A percentile compares a stretch with the other conserved stretches of the same genome.
These are phyloP conservation scores for Populus simonii DNA, from an alignment of 345 rosid genomes.

Conservation along the genomic window DNA sequence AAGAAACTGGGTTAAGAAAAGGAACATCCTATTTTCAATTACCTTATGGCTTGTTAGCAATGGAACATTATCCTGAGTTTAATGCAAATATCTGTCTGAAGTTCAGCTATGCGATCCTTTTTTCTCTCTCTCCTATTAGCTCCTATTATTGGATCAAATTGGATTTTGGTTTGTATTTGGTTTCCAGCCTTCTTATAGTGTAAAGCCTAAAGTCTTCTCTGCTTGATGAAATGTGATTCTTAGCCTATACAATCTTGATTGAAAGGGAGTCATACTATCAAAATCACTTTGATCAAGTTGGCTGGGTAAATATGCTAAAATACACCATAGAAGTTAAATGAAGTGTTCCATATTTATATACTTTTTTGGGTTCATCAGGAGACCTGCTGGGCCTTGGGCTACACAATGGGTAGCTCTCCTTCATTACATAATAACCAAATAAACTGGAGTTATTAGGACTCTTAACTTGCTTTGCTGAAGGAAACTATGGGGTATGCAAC, in stretches of 20 bases:
- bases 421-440: too few relatives aligned
- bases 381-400: too few relatives aligned
- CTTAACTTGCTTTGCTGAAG: too few relatives aligned
- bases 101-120: neutral
- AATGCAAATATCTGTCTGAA: neutral
- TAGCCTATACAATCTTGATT: neutral
- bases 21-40: neutral
- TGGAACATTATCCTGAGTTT: neutral
- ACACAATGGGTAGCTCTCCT: too few relatives aligned
- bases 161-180: slow-evolving; percentile 3
- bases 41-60: neutral
- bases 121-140: neutral
- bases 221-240: neutral
- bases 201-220: neutral
- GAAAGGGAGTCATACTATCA: neutral
- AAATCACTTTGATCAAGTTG: neutral
- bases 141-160: neutral
- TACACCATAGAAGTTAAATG: neutral
- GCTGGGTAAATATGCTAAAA: neutral
- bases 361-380: neutral
- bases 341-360: neutral
- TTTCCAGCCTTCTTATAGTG: neutral
- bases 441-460: too few relatives aligned
- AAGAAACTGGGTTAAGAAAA: neutral
- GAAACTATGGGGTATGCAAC: too few relatives aligned